phyloP scores from a whole-genome alignment of 208 protist genomes.

The Blastocrithidia nonstop region DNA sequence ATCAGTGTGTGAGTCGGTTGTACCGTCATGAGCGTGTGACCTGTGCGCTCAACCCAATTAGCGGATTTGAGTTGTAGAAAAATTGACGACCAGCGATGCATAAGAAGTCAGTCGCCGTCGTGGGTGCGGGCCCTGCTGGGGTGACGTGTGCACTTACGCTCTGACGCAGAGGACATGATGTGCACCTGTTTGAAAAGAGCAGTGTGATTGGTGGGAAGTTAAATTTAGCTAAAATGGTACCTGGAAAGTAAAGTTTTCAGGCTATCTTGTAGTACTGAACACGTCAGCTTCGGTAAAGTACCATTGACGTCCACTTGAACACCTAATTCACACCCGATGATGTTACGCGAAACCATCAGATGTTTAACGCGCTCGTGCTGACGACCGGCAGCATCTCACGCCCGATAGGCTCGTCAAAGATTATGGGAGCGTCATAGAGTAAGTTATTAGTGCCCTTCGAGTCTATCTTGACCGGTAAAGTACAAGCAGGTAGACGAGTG shows the following conservation, averaged over 20 bases:
- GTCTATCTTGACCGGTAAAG: conserved; percentile 66
- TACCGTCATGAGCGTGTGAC: conserved; percentile 79
- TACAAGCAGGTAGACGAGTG: conserved; percentile 56
- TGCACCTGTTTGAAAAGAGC: conserved; percentile 77
- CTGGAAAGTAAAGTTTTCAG: conserved; percentile 88
- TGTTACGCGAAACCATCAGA: conserved; percentile 58
- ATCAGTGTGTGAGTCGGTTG: conserved; percentile 88
- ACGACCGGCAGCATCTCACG: conserved; percentile 51
- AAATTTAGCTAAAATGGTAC: conserved; percentile 86
- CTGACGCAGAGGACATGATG: conserved; percentile 82
- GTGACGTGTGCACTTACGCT: conserved; percentile 79
- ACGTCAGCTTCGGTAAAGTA: conserved; percentile 52
- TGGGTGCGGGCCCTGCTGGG: conserved; percentile 85
- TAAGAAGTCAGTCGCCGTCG: conserved; percentile 72
- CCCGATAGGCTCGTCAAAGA: conserved; percentile 38
- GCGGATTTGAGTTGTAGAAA: conserved; percentile 79
- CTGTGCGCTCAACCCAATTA: conserved; percentile 86
- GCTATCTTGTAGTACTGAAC: conserved; percentile 85
- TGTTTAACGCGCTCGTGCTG: conserved; percentile 72
- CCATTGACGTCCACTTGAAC: conserved; percentile 59
- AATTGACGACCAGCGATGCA: conserved; percentile 21
- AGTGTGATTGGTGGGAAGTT: conserved; percentile 83
- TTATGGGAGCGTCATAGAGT: conserved; percentile 49
- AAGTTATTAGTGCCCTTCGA: conserved; percentile 50
- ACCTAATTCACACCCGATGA: conserved; percentile 69